Conservation (phyloP, 208 protist species). For the Trypanosoma conorhini region DNA sequence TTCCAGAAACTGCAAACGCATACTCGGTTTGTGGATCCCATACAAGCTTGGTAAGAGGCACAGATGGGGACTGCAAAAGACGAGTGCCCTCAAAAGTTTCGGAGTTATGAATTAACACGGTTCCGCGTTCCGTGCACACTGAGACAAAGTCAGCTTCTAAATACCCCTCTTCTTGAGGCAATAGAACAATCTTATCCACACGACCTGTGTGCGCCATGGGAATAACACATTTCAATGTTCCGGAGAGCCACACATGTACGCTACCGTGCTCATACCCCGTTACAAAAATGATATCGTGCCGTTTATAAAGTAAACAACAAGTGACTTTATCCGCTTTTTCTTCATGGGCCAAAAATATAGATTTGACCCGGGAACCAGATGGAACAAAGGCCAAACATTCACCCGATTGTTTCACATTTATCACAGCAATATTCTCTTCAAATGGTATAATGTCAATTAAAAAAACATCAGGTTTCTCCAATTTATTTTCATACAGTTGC, state of each 20-base stretch:
- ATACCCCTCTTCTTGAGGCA: constrained; percentile 21
- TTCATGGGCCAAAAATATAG: constrained; percentile 23
- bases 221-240: constrained; percentile 16
- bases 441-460: constrained; percentile 26
- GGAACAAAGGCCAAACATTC: constrained; percentile 21
- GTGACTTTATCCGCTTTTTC: constrained; percentile 21
- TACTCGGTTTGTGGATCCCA: constrained; percentile 56
- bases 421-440: constrained; percentile 18
- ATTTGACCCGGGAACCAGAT: constrained; percentile 2
- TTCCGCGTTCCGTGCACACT: constrained; percentile 58
- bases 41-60: constrained; percentile 63
- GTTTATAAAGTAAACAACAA: constrained; percentile 27
- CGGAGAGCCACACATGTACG: constrained; percentile 26
- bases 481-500: background rate
- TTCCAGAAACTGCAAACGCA: constrained; percentile 49
- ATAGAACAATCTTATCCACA: constrained; percentile 25
- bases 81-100: constrained; percentile 46
- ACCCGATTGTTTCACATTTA: constrained; percentile 25
- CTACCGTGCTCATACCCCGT: constrained; percentile 25
- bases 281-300: constrained; percentile 25
- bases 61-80: constrained; percentile 55
- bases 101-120: constrained; percentile 58
- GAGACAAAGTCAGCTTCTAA: constrained; percentile 60
- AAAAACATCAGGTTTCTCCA: background rate
- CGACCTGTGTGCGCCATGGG: constrained; percentile 23